Evolutionary conservation across 2,329 filamentous ascomycete species (phyloP), one percentile per base, ranked within the genome.

Genomic region (Cadophora luteo-olivacea): DNA sequence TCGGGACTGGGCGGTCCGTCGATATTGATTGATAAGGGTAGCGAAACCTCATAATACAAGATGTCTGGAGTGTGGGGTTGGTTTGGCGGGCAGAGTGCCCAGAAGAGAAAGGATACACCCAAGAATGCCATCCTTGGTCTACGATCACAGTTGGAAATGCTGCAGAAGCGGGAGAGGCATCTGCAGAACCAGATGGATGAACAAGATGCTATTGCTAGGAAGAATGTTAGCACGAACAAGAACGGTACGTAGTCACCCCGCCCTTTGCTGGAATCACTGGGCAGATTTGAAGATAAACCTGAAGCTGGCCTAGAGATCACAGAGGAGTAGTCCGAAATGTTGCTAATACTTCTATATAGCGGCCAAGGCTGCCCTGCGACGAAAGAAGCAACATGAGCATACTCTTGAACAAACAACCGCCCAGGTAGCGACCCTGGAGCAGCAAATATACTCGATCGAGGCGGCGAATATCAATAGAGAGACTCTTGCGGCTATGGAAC

Each of bases 401-500:
- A 93, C 92, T 67, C 88, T 97, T 68, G 93, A 97, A 74, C 94
- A 97, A 82, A 98, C 95, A 1, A 87, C 89, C 69, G 89, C 91
- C 38, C 95, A 98, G 82, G 97, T 98, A 78, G 89, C 90, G 76
- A 97, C 96, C 25, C 86, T 99, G 55, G 96, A 99, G 81, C 92
- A 94, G 78, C 94, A 99, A 80, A 97, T 98, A 78, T 96, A 96
- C 80, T 91, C 92, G 69, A 98, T 99, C 84, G 96, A 99, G 82
- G 93, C 94, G 60, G 96, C 96, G 70, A 99, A 98, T 80, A 97
- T 99, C 84, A 99, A 99, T 85, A 91, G 95, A 82, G 94, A 97
- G 85, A 99, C 96, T 14, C 85, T 98, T 72, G 88, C 91, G 74
- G 95, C 94, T 8, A 97, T 99, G 94, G 91, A 97, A 87, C 91